Conservation (phyloP, 371 early-diverging fungal genomes). For the Capillidium rhysosporum region DNA sequence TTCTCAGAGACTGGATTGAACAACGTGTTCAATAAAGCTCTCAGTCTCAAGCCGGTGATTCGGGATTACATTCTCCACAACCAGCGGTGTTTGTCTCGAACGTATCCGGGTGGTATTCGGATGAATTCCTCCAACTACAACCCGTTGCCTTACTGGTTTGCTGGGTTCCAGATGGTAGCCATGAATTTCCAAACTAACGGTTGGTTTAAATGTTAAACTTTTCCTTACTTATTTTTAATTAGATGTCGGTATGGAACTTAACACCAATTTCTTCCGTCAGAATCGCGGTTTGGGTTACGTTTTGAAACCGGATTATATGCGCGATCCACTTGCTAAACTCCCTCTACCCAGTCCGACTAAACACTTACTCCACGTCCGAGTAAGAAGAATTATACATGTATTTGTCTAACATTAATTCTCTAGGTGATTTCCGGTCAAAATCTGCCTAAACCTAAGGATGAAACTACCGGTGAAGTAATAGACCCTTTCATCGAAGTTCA, state of each 20-base stretch:
- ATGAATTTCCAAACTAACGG: constrained; percentile 57
- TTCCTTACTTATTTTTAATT: neutral
- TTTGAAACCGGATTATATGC: constrained; percentile 30
- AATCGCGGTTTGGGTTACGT: constrained; percentile 53
- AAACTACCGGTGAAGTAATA: constrained; percentile 20
- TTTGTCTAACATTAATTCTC: neutral
- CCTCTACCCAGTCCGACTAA: neutral
- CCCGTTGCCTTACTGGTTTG: constrained; percentile 51
- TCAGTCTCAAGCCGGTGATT: constrained; percentile 2
- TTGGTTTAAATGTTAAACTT: neutral
- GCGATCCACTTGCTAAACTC: constrained; percentile 1
- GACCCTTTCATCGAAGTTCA: constrained; percentile 36
- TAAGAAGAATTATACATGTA: neutral
- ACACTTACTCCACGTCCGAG: neutral
- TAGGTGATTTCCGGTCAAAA: constrained; percentile 33
- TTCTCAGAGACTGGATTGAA: constrained; percentile 27
- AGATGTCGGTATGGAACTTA: constrained; percentile 49
- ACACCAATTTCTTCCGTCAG: constrained; percentile 45
- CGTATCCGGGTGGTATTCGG: constrained; percentile 52
- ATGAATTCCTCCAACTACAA: constrained; percentile 55
- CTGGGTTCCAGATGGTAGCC: constrained; percentile 64
- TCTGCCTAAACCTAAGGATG: constrained; percentile 31
- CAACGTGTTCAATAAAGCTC: constrained; percentile 12
- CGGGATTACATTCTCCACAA: constrained; percentile 25
- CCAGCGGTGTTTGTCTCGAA: constrained; percentile 27